Evolutionary conservation across 2,329 filamentous ascomycete genomes (phyloP).

Genomic region (Fusarium annulatum): DNA sequence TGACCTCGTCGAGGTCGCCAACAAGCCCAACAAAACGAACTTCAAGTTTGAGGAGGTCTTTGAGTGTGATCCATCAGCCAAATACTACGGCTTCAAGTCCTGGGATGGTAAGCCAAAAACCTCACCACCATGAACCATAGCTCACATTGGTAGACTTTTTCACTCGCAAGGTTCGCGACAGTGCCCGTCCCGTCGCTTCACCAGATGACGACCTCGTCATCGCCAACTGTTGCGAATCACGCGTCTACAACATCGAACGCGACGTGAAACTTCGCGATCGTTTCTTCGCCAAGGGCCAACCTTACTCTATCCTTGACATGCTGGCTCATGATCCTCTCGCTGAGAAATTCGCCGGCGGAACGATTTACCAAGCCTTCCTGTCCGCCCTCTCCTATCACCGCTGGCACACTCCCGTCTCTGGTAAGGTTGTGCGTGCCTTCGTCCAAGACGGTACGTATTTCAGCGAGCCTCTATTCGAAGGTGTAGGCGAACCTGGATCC

Average conservation of each 20-base stretch:
- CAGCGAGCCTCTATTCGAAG: slow-evolving; percentile 63
- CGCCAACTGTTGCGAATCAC: slow-evolving; percentile 73
- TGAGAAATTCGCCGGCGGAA: slow-evolving; percentile 68
- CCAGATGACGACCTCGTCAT: slow-evolving; percentile 66
- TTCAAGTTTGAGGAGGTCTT: slow-evolving; percentile 70
- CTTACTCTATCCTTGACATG: slow-evolving; percentile 74
- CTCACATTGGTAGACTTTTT: slow-evolving; percentile 65
- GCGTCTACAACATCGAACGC: slow-evolving; percentile 63
- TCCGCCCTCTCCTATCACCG: slow-evolving; percentile 76
- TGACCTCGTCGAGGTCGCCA: slow-evolving; percentile 64
- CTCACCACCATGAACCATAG: accelerated
- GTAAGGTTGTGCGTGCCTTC: slow-evolving; percentile 67
- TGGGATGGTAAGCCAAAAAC: slow-evolving; percentile 66
- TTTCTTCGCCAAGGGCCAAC: slow-evolving; percentile 77
- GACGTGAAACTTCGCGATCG: slow-evolving; percentile 65
- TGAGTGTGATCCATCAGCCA: slow-evolving; percentile 64
- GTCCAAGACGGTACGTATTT: slow-evolving; percentile 75
- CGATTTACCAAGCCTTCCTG: slow-evolving; percentile 77
- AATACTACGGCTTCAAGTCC: slow-evolving; percentile 70
- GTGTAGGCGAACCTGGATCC: slow-evolving; percentile 42
- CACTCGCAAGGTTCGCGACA: slow-evolving; percentile 65
- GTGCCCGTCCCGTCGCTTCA: slow-evolving; percentile 66
- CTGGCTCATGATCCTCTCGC: slow-evolving; percentile 66
- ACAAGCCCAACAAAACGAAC: slow-evolving; percentile 54
- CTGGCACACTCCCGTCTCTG: slow-evolving; percentile 77